Evolutionary conservation across 2,329 filamentous ascomycete species (phyloP), one percentile per base, ranked within the genome.

Genomic region (Fusarium vanettenii): DNA sequence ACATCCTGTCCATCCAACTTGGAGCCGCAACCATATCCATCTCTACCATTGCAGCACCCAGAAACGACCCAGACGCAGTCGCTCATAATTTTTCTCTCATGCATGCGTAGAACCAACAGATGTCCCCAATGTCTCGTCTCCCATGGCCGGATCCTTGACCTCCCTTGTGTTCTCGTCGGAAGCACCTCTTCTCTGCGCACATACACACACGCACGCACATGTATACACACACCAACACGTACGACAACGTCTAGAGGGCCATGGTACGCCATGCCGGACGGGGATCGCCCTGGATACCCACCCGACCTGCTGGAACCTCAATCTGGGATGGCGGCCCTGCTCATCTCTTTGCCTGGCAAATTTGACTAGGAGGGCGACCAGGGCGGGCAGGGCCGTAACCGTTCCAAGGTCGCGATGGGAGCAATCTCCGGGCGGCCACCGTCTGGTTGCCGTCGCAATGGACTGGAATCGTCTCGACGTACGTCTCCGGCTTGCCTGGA

Each of bases 381-480:
- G 61, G 67, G 64, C 61, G 31, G 37, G 25, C 48, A 52, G 48
- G 48, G 48, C 48, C 48, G 18, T 29, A 48, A 48, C 43, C 43
- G 43, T 52, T 67, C 37, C 64, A 67, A 74, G 55, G 67, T 65
- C 66, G 45, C 57, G 55, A 70, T 74, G 64, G 56, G 65, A 69
- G 76, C 68, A 79, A 79, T 79, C 70, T 79, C 77, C 77, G 76
- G 45, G 64, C 48, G 45, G 64, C 52, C 39, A 64, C 73, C 73
- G 68, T 64, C 70, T 78, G 68, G 73, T 76, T 74, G 75, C 65
- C 67, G 64, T 79, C 69, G 75, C 60, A 71, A 66, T 78, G 37
- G 66, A 71, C 64, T 78, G 37, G 66, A 70, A 76, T 74, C 60
- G 66, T 67, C 62, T 75, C 60, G 60, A 64, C 59, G 31, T 65